Evolutionary conservation across 495 filamentous ascomycete species (phyloP).

Genomic region (Talaromyces nanjingensis): DNA sequence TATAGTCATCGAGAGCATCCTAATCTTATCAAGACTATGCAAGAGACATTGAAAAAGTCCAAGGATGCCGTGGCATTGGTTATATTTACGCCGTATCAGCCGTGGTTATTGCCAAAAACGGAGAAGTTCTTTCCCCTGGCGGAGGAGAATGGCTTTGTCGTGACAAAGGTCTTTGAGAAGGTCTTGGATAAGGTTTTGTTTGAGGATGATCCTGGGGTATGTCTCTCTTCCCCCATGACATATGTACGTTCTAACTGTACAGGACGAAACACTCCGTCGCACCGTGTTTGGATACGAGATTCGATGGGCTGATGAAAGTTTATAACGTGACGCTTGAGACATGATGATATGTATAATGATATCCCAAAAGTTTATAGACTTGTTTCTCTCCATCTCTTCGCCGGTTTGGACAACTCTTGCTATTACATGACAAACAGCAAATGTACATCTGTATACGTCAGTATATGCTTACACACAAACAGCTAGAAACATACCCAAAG

Average conservation of each 20-base stretch:
- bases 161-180: slow-evolving; percentile 73
- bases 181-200: slow-evolving; percentile 80
- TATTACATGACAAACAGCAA: slow-evolving; percentile 10
- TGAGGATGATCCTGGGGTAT: slow-evolving; percentile 72
- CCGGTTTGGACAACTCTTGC: too few relatives aligned
- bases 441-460: slow-evolving; percentile 8
- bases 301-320: background rate
- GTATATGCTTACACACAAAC: background rate
- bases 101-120: slow-evolving; percentile 80
- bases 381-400: background rate
- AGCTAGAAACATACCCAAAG: slow-evolving; percentile 6
- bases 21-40: slow-evolving; percentile 65
- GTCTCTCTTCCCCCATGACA: slow-evolving; percentile 14
- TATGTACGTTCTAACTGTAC: slow-evolving; percentile 7
- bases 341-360: slow-evolving; percentile 6
- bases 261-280: slow-evolving; percentile 64
- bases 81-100: slow-evolving; percentile 89
- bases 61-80: slow-evolving; percentile 62
- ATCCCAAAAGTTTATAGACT: slow-evolving; percentile 4
- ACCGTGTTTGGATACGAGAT: slow-evolving; percentile 79
- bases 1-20: slow-evolving; percentile 83
- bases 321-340: background rate
- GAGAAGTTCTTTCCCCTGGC: slow-evolving; percentile 78
- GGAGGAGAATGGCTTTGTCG: slow-evolving; percentile 56
- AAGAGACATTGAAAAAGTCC: slow-evolving; percentile 49